A percentile compares a stretch with the other conserved stretches of the same genome.
These are phyloP conservation scores for Tetratostichococcus sp. DNA, from an alignment of 139 green algal species.

Conservation along the genomic window DNA sequence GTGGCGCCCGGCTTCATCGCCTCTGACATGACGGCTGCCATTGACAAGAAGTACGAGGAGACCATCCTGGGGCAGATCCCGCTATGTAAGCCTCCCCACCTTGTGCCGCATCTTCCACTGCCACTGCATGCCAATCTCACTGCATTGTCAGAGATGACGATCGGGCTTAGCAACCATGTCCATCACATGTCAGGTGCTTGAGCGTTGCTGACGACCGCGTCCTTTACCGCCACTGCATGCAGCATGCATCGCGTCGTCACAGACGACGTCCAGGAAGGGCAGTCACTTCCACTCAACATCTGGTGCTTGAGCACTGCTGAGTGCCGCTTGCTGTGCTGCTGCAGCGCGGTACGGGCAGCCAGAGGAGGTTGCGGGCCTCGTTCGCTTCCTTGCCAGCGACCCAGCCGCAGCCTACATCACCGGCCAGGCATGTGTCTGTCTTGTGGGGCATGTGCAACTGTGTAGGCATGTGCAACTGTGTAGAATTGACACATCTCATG, in stretches of 20 bases:
- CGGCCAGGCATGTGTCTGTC: slow-evolving; percentile 63
- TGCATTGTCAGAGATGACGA: too few species aligned
- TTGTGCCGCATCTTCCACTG: neutral
- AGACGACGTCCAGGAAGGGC: too few species aligned
- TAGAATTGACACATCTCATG: too few species aligned
- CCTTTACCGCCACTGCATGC: too few species aligned
- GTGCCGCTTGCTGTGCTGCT: neutral
- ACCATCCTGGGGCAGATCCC: slow-evolving; percentile 79
- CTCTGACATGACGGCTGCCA: slow-evolving; percentile 78
- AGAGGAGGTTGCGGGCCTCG: slow-evolving; percentile 86
- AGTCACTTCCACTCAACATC: too few species aligned
- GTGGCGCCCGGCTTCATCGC: slow-evolving; percentile 88
- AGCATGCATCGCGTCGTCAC: too few species aligned
- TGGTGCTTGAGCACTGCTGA: neutral
- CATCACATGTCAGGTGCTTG: neutral
- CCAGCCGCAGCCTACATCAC: slow-evolving; percentile 95
- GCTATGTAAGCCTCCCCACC: slow-evolving; percentile 47
- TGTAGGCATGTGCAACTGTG: too few species aligned
- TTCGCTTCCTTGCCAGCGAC: slow-evolving; percentile 86
- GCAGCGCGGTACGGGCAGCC: slow-evolving; percentile 79
- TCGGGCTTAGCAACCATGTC: neutral
- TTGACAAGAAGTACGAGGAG: slow-evolving; percentile 89
- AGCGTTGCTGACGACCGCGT: too few species aligned
- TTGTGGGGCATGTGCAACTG: too few species aligned
- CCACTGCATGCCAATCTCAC: too few species aligned